Evolutionary conservation across 768 basidiomycete genomes (phyloP).

Genomic region (Leccinum arenicola): DNA sequence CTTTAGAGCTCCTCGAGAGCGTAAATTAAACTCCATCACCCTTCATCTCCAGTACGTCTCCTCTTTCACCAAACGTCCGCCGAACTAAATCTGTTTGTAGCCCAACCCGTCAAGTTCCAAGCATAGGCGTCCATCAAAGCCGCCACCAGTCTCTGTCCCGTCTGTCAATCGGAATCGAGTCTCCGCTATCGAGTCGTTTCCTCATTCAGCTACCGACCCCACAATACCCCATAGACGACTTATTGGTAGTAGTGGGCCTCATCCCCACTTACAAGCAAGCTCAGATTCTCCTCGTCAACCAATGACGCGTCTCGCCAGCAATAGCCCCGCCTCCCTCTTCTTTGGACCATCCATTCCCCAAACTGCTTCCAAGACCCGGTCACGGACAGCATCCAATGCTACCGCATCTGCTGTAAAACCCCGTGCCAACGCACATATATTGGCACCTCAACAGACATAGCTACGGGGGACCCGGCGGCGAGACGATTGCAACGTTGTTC

Average conservation of each 20-base stretch:
- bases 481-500: slow-evolving; percentile 27
- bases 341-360: slow-evolving; percentile 50
- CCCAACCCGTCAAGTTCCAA: too few species aligned
- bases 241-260: slow-evolving; percentile 11
- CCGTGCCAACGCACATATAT: slow-evolving; percentile 24
- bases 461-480: slow-evolving; percentile 51
- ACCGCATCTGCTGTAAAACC: slow-evolving; percentile 5
- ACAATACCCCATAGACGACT: too few species aligned
- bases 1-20: slow-evolving; percentile 59
- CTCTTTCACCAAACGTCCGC: not conserved
- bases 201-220: too few species aligned
- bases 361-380: slow-evolving; percentile 14
- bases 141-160: too few species aligned
- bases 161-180: too few species aligned
- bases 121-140: too few species aligned
- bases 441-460: slow-evolving; percentile 54
- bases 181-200: too few species aligned
- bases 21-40: slow-evolving; percentile 44
- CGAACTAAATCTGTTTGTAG: not conserved
- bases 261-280: slow-evolving; percentile 27
- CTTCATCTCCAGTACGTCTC: slow-evolving; percentile 25
- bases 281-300: slow-evolving; percentile 34
- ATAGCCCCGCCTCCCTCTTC: slow-evolving; percentile 59
- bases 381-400: slow-evolving; percentile 24
- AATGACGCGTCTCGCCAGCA: slow-evolving; percentile 50